Evolutionary conservation across 179 eudicot species (phyloP), one percentile per base, ranked within the genome.

Genomic region (Dionaea muscipula): DNA sequence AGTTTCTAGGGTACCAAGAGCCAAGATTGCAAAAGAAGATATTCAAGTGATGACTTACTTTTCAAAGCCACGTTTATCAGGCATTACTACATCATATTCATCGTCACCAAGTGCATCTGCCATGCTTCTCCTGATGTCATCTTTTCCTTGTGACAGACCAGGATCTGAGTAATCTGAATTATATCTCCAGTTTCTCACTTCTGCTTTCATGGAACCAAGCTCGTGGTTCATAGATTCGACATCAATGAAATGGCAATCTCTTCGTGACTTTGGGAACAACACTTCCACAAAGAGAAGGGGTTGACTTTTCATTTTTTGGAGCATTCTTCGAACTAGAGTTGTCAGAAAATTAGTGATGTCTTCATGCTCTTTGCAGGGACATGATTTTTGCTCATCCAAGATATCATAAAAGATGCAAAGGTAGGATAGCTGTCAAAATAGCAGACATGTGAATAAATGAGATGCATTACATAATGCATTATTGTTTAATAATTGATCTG

Each of bases 41-140:
- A 25, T 33, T 45, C 36, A 44, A 58, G 36, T 47, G 13, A 26
- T 52, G 21, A 51, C 85, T 78, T 71, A 87, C 98, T 58, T 75
- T 37, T 80, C 75, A 48, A 58, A 55, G 64, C 55, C 62, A 47
- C 48, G 40, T 50, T 68, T 72, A 50, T 45, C 47, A n/a, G 80
- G 63, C 28, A 76, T 24, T 11, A 65, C 55, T 56, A 84, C 78
- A 71, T 88, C 95, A 61, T 74, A 85, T 68, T 86, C 99, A 70
- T 93, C 99, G 58, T 93, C 99, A 20, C 99, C 99, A 43, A 93
- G 85, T 48, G 99, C 99, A 75, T 93, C 99, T 53, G 87, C 95
- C 60, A 93, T 67, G 75, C 81, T 82, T 71, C 84, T 79, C 60
- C 70, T 72, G 55, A 57, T 67, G 65, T 72, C 64, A 60, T 72